A percentile compares a stretch with the other conserved stretches of the same genome.
phyloP scores from a whole-genome alignment of 257 asterid genomes.

The Solanum habrochaites region DNA sequence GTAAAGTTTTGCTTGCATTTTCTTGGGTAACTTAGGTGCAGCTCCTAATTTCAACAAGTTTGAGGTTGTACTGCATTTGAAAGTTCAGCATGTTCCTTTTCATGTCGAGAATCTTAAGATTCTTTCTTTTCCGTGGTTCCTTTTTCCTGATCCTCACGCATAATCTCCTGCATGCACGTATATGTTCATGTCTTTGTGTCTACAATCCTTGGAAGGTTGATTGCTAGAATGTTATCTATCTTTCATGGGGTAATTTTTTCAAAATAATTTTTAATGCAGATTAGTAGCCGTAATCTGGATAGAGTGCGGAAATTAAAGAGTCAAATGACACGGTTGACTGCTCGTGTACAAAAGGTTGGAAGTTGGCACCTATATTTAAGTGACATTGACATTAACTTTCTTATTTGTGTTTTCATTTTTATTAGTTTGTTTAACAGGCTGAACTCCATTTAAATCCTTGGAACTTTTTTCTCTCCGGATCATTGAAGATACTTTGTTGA shows the following conservation, averaged over 20 bases:
- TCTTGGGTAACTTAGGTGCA: background rate
- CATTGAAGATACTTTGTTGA: background rate
- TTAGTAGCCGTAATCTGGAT: constrained; percentile 88
- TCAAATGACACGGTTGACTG: constrained; percentile 94
- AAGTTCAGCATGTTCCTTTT: background rate
- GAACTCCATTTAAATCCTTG: background rate
- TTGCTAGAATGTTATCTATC: background rate
- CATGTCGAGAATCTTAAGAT: background rate
- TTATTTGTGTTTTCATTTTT: background rate
- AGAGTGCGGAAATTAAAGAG: constrained; percentile 78
- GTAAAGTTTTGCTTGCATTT: background rate
- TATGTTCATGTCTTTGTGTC: background rate
- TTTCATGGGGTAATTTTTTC: background rate
- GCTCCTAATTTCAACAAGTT: background rate
- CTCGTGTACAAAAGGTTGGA: constrained; percentile 87
- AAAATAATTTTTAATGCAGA: constrained; percentile 30
- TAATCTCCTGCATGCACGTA: background rate
- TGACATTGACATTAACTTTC: background rate
- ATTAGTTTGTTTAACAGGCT: background rate
- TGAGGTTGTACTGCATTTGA: background rate
- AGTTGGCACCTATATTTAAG: constrained; percentile 14
- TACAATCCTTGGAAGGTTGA: background rate
- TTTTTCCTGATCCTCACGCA: background rate
- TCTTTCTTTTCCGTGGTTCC: background rate
- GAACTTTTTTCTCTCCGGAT: background rate